A percentile compares a stretch with the other conserved stretches of the same genome.
These are phyloP conservation scores for Hypholoma fasciculare DNA, from an alignment of 768 basidiomycete species.

Conservation along the genomic window DNA sequence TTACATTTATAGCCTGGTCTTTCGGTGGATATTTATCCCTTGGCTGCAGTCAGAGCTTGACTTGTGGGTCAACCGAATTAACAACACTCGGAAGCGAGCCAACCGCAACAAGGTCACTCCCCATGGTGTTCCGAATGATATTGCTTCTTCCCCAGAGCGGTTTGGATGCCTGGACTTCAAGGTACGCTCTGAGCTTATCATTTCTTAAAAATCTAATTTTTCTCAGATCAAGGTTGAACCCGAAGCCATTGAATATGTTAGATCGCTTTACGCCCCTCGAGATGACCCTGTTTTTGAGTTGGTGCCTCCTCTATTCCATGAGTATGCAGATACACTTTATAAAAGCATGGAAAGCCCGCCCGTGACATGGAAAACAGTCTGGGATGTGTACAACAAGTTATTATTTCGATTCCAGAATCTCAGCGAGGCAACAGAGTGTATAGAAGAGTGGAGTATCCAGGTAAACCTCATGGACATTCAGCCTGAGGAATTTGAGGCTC, in stretches of 20 bases:
- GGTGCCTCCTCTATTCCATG: conserved; percentile 9
- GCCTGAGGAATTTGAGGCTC: background rate
- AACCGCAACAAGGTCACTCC: conserved; percentile 9
- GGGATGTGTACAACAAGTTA: conserved; percentile 13
- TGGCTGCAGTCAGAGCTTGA: conserved; percentile 10
- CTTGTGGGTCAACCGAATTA: background rate
- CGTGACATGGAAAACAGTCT: conserved; percentile 2
- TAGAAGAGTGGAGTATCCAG: conserved; percentile 1
- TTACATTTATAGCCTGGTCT: conserved; percentile 2
- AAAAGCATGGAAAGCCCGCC: conserved; percentile 8
- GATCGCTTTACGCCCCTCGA: conserved; percentile 5
- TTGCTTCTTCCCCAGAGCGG: background rate
- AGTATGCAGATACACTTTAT: conserved; percentile 8
- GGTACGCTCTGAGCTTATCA: background rate
- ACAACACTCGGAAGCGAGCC: conserved; percentile 1
- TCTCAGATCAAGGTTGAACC: conserved; percentile 8
- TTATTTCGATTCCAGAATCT: background rate
- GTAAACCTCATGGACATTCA: background rate
- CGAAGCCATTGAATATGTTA: conserved; percentile 6
- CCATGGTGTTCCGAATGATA: conserved; percentile 8
- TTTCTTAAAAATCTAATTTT: background rate
- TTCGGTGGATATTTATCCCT: conserved; percentile 13
- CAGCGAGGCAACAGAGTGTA: background rate
- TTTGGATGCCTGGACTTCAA: conserved; percentile 12
- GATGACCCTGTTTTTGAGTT: conserved; percentile 17